These are phyloP conservation scores for Conoideocrella luteorostrata DNA, from an alignment of 2,329 filamentous ascomycete genomes.

Conservation along the genomic window DNA sequence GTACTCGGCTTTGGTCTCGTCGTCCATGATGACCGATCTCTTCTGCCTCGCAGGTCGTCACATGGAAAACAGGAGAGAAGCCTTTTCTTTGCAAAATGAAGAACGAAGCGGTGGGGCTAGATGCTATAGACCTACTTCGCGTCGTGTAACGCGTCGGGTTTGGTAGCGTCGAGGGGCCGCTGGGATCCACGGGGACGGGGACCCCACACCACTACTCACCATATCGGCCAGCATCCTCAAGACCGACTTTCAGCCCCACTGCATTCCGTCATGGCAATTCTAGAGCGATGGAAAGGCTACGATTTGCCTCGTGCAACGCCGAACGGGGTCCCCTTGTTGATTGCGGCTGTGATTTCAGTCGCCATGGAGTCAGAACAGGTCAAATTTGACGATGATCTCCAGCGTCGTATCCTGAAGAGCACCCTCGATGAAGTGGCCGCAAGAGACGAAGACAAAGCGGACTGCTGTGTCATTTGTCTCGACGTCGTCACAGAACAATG, in stretches of 20 bases:
- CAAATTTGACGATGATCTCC: conserved; percentile 26
- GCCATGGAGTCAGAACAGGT: conserved; percentile 3
- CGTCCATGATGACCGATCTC: conserved; percentile 37
- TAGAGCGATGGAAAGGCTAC: too few relatives aligned
- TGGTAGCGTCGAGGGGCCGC: background rate
- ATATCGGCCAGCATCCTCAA: too few relatives aligned
- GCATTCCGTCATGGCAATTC: too few relatives aligned
- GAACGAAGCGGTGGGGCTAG: conserved; percentile 1
- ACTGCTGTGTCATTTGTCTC: conserved; percentile 81
- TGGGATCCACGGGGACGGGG: too few relatives aligned
- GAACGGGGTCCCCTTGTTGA: too few relatives aligned
- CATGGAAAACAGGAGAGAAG: background rate
- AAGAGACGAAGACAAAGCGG: conserved; percentile 15
- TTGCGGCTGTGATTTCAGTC: too few relatives aligned
- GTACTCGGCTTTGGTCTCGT: conserved; percentile 34
- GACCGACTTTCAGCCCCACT: conserved; percentile 1
- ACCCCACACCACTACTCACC: too few relatives aligned
- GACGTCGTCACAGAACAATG: conserved; percentile 67
- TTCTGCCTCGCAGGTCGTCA: background rate
- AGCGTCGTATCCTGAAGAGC: conserved; percentile 35
- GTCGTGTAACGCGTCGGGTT: conserved; percentile 1
- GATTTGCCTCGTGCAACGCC: too few relatives aligned
- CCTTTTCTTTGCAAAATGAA: background rate
- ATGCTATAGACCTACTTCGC: background rate
- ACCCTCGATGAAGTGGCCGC: conserved; percentile 37